Percentiles rank a stretch among this genome's conserved stretches.
phyloP scores from a whole-genome alignment of 1,284 basidiomycete species.

The Porodaedalea pini region DNA sequence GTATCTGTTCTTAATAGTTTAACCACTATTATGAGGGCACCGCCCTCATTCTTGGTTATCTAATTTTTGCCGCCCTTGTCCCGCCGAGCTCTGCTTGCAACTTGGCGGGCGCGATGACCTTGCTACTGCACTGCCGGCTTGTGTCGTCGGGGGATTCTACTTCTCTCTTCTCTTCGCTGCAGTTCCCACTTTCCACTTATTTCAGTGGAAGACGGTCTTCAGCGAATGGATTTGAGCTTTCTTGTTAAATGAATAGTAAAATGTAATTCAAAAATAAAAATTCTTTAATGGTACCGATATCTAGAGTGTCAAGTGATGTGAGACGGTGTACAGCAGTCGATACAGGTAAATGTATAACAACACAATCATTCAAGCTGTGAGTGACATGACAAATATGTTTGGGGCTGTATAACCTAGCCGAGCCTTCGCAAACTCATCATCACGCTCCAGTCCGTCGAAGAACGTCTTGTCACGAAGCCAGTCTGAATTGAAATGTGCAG shows the following conservation, averaged over 20 bases:
- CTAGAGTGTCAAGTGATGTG: too few species aligned
- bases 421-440: conserved; percentile 52
- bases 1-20: conserved; percentile 89
- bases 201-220: conserved; percentile 14
- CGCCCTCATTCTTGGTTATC: conserved; percentile 41
- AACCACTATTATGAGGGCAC: conserved; percentile 64
- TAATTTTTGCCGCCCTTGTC: conserved; percentile 25
- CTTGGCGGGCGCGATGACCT: conserved; percentile 21
- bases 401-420: conserved; percentile 72
- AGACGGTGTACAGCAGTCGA: too few species aligned
- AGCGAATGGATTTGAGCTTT: conserved; percentile 15
- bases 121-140: conserved; percentile 21
- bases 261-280: background rate
- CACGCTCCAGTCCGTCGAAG: conserved; percentile 61
- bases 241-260: too few species aligned
- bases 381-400: conserved; percentile 52
- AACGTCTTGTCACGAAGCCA: conserved; percentile 70
- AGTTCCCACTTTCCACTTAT: conserved; percentile 8
- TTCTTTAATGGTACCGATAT: too few species aligned
- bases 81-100: conserved; percentile 22
- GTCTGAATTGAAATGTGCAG: conserved; percentile 38
- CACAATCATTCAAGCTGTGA: conserved; percentile 16
- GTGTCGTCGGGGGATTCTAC: conserved; percentile 21
- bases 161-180: conserved; percentile 17
- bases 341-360: too few species aligned